These are phyloP conservation scores for Ascochyta pisi DNA, from an alignment of 2,329 filamentous ascomycete species.

Conservation along the genomic window DNA sequence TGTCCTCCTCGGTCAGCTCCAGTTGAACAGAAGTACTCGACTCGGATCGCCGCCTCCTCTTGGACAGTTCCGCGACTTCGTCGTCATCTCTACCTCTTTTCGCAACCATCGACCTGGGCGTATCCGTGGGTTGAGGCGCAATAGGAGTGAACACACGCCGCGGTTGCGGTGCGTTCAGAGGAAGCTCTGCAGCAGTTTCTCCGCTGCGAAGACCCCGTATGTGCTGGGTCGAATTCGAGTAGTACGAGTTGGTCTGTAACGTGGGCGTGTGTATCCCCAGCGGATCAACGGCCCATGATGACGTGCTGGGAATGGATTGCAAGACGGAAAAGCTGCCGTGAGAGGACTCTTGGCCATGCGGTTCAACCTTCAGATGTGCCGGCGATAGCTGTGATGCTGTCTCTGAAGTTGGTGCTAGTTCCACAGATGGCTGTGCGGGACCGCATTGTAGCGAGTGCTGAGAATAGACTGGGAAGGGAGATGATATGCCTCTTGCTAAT, in stretches of 20 bases:
- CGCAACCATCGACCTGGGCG: conserved; percentile 34
- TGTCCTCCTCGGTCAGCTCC: conserved; percentile 60
- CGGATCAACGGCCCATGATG: conserved; percentile 50
- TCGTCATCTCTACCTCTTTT: conserved; percentile 53
- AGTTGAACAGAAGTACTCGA: conserved; percentile 41
- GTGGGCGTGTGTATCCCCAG: conserved; percentile 49
- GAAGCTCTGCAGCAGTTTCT: neutral
- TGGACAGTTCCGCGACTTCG: conserved; percentile 34
- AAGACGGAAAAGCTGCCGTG: conserved; percentile 55
- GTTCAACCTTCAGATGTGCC: conserved; percentile 16
- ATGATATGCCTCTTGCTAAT: conserved; percentile 38
- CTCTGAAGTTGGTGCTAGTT: conserved; percentile 13
- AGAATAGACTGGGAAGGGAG: conserved; percentile 42
- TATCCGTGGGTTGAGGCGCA: conserved; percentile 51
- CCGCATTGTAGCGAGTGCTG: conserved; percentile 24
- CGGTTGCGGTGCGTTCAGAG: conserved; percentile 44
- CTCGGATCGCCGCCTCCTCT: conserved; percentile 53
- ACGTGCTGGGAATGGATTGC: conserved; percentile 45
- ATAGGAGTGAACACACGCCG: conserved; percentile 53
- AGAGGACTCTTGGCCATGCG: conserved; percentile 38
- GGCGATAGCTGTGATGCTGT: conserved; percentile 18
- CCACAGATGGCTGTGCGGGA: neutral
- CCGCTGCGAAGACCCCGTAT: conserved; percentile 1
- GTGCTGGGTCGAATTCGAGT: conserved; percentile 20
- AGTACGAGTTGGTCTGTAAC: conserved; percentile 42